A percentile compares a stretch with the other conserved stretches of the same genome.
These are phyloP conservation scores for Thermothielavioides terrestris DNA, from an alignment of 495 filamentous ascomycete species.

Conservation along the genomic window DNA sequence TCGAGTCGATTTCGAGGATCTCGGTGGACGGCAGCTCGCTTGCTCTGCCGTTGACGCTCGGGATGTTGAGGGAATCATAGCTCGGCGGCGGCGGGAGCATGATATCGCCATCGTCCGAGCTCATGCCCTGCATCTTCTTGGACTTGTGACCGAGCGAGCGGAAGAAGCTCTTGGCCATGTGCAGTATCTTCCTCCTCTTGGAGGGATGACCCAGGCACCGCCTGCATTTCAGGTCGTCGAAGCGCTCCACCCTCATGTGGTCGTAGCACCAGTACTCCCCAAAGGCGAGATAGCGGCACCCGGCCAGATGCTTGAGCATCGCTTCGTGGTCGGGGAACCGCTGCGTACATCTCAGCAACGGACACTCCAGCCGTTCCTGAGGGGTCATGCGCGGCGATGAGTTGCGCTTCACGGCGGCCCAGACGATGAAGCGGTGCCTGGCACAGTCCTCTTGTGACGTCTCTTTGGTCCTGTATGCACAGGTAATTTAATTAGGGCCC, in stretches of 20 bases:
- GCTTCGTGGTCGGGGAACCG: constrained; percentile 36
- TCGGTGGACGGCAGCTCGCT: constrained; percentile 34
- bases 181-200: constrained; percentile 39
- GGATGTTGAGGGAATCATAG: constrained; percentile 33
- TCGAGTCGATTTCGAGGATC: constrained; percentile 41
- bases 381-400: constrained; percentile 32
- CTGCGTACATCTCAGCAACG: constrained; percentile 34
- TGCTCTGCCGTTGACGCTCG: constrained; percentile 1
- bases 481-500: constrained; percentile 28
- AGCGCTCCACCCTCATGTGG: constrained; percentile 39
- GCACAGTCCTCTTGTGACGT: constrained; percentile 38
- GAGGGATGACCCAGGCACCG: constrained; percentile 37
- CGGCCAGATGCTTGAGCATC: constrained; percentile 39
- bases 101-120: constrained; percentile 16
- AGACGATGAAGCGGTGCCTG: constrained; percentile 40
- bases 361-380: constrained; percentile 36
- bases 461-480: constrained; percentile 30
- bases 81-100: constrained; percentile 29
- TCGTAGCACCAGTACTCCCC: constrained; percentile 43
- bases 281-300: constrained; percentile 32
- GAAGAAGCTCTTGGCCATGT: constrained; percentile 42
- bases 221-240: constrained; percentile 40
- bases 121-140: constrained; percentile 15
- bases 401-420: constrained; percentile 44
- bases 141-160: constrained; percentile 39